These are phyloP conservation scores for Pythium grandisporangium DNA, from an alignment of 352 stramenopile species.

Conservation along the genomic window DNA sequence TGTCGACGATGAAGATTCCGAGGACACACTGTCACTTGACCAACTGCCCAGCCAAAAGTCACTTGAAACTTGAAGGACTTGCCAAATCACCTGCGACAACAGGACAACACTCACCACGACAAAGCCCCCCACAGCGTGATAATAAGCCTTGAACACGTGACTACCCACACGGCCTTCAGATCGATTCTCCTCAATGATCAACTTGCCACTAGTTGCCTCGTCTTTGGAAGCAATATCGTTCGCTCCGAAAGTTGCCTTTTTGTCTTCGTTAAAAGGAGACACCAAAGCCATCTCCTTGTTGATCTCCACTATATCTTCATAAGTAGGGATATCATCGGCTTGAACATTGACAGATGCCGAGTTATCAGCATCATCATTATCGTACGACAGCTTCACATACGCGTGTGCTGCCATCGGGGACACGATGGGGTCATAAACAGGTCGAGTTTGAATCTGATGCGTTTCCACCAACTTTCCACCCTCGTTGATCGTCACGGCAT, in stretches of 20 bases:
- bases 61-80: conserved; percentile 71
- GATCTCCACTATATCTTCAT: not conserved
- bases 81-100: conserved; percentile 54
- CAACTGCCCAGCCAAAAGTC: conserved; percentile 89
- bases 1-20: not conserved
- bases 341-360: not conserved
- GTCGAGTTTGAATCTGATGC: not conserved
- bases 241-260: not conserved
- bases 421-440: not conserved
- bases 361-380: not conserved
- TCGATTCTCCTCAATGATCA: conserved; percentile 18
- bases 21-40: conserved; percentile 46
- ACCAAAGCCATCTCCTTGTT: not conserved
- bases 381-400: conserved; percentile 1
- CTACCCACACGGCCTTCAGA: conserved; percentile 17
- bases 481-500: conserved; percentile 3
- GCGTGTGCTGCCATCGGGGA: conserved; percentile 1
- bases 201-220: conserved; percentile 3
- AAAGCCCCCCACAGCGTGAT: conserved; percentile 28
- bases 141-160: conserved; percentile 24
- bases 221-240: not conserved
- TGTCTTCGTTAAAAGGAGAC: not conserved
- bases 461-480: conserved; percentile 1
- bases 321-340: not conserved
- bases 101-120: conserved; percentile 21